A percentile compares a stretch with the other conserved stretches of the same genome.
Evolutionary conservation across 805 yeast species (phyloP).

Genomic region (Priceomyces castillae): DNA sequence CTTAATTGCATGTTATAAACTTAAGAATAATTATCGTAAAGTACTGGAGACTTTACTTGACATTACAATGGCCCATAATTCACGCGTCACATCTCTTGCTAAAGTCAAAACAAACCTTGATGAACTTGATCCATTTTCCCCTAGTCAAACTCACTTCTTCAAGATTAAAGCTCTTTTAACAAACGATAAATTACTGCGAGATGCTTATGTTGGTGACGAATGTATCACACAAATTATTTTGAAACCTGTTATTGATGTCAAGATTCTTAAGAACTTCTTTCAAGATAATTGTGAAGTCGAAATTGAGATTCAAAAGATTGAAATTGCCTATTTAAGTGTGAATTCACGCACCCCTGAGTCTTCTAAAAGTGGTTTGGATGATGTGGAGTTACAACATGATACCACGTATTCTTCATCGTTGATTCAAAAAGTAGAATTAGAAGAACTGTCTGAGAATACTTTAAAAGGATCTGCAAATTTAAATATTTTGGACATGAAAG

Average conservation of each 20-base stretch:
- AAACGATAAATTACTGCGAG: slow-evolving; percentile 10
- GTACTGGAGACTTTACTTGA: slow-evolving; percentile 2
- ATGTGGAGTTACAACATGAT: slow-evolving; percentile 1
- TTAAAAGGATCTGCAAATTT: slow-evolving; percentile 1
- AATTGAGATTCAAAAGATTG: slow-evolving; percentile 10
- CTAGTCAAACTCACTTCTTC: slow-evolving; percentile 10
- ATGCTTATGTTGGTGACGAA: slow-evolving; percentile 16
- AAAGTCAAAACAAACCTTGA: not conserved
- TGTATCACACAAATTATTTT: slow-evolving; percentile 20
- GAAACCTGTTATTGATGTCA: slow-evolving; percentile 9
- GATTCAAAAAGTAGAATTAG: not conserved
- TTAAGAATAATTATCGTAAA: slow-evolving; percentile 22
- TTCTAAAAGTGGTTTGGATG: not conserved
- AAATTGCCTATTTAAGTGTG: slow-evolving; percentile 6
- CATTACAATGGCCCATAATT: not conserved
- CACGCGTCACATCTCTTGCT: not conserved
- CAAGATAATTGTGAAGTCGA: slow-evolving; percentile 4
- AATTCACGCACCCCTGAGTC: slow-evolving; percentile 2
- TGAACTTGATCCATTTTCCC: not conserved
- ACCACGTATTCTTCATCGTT: not conserved
- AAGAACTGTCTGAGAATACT: not conserved
- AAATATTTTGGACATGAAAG: not conserved
- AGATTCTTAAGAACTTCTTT: slow-evolving; percentile 8
- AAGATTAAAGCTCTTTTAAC: slow-evolving; percentile 16
- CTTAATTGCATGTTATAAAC: slow-evolving; percentile 36